Evolutionary conservation across 2,329 filamentous ascomycete genomes (phyloP), one percentile per base, ranked within the genome.

Genomic region (Paecilomyces niveus): DNA sequence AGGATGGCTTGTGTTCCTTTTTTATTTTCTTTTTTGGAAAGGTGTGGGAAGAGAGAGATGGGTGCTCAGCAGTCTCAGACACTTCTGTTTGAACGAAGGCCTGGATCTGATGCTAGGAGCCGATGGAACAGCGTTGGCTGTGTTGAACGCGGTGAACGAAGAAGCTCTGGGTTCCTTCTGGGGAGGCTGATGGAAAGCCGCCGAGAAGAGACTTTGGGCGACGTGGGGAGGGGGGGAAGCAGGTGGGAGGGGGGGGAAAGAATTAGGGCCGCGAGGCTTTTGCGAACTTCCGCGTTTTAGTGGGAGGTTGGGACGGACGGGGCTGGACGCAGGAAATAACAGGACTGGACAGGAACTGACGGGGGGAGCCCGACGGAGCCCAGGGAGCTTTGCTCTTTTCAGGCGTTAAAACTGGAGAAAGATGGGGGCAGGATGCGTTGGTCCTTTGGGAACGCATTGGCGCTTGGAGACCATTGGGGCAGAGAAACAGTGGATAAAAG

Each of bases 261-360:
- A 58, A 58, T 4, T 55, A 55, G 59, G 53, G 58, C 58, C 58
- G 15, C 22, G 18, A 39, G 22, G 31, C 31, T 33, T 21, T 58
- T 63, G 22, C 22, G 53, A 59, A 57, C 63, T 65, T 65, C 64
- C 58, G 57, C 61, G 59, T 64, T 65, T 62, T 66, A 65, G 62
- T 59, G 59, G 62, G 63, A 62, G 63, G 58, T 59, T 61, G 61
- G 62, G 53, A 57, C n/a, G n/a, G 26, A 29, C 50, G 50, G 58
- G 54, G 59, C 45, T 65, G 52, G 56, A 53, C 60, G 55, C 55
- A 62, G 55, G 57, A 54, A 58, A 62, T 51, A 59, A 31, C 57
- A 62, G 39, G 39, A 45, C 39, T 18, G 39, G 39, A 13, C 35
- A n/a, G 10, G 13, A n/a, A 39, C 35, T 39, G 35, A 29, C 26